Evolutionary conservation across 1,284 basidiomycete species (phyloP).

Genomic region (Microbotryum silenes-acaulis): DNA sequence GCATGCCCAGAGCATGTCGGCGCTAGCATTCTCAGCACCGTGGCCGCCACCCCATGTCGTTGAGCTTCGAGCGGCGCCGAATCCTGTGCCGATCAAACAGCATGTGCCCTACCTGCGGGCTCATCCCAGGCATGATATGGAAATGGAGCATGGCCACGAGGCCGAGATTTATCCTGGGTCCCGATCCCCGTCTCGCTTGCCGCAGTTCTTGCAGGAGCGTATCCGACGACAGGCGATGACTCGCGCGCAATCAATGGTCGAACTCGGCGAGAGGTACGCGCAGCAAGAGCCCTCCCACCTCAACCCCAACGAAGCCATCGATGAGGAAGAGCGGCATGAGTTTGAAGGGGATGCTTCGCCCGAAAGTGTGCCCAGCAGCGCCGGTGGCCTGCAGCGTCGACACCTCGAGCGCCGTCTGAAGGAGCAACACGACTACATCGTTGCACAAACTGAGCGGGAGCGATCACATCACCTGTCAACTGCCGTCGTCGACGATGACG

Average conservation of each 20-base stretch:
- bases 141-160: background rate
- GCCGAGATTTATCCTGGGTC: background rate
- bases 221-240: conserved; percentile 3
- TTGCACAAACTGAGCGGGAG: no score
- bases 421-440: conserved; percentile 3
- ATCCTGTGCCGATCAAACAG: conserved; percentile 6
- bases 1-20: conserved; percentile 1
- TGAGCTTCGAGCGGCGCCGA: conserved; percentile 7
- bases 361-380: conserved; percentile 22
- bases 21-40: background rate
- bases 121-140: background rate
- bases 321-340: background rate
- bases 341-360: background rate
- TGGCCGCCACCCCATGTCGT: background rate
- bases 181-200: conserved; percentile 15
- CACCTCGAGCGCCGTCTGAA: conserved; percentile 15
- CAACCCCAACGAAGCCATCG: no score
- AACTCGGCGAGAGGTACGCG: conserved; percentile 13
- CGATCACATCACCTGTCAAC: no score
- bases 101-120: background rate
- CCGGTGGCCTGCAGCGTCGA: conserved; percentile 22
- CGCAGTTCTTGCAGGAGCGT: conserved; percentile 22
- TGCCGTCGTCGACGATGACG: no score
- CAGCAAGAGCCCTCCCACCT: background rate
- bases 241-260: conserved; percentile 26